A percentile compares a stretch with the other conserved stretches of the same genome.
These are phyloP conservation scores for Cordyceps sp. DNA, from an alignment of 2,329 filamentous ascomycete species.

Conservation along the genomic window DNA sequence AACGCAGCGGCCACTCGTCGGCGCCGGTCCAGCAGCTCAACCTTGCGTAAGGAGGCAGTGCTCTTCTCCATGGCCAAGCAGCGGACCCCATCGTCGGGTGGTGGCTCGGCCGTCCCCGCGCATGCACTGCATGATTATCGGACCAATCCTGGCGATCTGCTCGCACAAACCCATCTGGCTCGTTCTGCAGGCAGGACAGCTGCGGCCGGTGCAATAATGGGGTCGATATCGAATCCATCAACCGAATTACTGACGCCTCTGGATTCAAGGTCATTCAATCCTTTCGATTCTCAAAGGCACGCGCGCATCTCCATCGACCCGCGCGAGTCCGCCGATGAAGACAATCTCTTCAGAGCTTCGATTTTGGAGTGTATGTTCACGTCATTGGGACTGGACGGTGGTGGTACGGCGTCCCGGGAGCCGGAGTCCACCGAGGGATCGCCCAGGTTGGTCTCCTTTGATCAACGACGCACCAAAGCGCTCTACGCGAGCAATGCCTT, in stretches of 20 bases:
- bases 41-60: slow-evolving; percentile 63
- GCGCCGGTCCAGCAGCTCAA: slow-evolving; percentile 56
- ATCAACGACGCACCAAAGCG: slow-evolving; percentile 64
- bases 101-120: no score
- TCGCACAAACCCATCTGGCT: slow-evolving; percentile 61
- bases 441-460: slow-evolving; percentile 68
- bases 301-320: slow-evolving; percentile 41
- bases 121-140: slow-evolving; percentile 23
- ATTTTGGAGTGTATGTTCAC: slow-evolving; percentile 94
- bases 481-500: slow-evolving; percentile 62
- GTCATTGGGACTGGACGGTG: slow-evolving; percentile 65
- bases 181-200: slow-evolving; percentile 35
- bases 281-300: slow-evolving; percentile 35
- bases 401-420: slow-evolving; percentile 47
- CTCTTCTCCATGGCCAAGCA: slow-evolving; percentile 46
- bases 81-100: slow-evolving; percentile 25
- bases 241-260: slow-evolving; percentile 26
- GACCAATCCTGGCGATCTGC: slow-evolving; percentile 58
- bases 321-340: slow-evolving; percentile 74
- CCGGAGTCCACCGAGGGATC: slow-evolving; percentile 69
- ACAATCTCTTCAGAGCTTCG: slow-evolving; percentile 73
- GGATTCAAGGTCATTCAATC: slow-evolving; percentile 34
- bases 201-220: slow-evolving; percentile 4
- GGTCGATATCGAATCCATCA: slow-evolving; percentile 7
- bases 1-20: slow-evolving; percentile 53